These are phyloP conservation scores for Pyrrhoderma lamaoense DNA, from an alignment of 1,284 basidiomycete genomes.

Conservation along the genomic window DNA sequence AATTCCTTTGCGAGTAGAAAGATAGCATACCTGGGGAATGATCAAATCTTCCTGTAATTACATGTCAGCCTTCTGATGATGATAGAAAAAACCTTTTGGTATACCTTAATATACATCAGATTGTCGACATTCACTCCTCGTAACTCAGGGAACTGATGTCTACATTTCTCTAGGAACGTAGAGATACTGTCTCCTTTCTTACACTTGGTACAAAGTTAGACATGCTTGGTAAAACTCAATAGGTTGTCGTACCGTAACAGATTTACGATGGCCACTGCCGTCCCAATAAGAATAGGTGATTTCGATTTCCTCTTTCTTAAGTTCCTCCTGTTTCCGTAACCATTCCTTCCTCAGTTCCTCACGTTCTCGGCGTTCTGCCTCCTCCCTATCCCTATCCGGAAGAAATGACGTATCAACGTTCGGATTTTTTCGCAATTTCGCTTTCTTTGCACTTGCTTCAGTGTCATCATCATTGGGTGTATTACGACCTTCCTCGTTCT, in stretches of 20 bases:
- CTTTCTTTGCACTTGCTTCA: constrained; percentile 52
- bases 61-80: not conserved
- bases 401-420: constrained; percentile 97
- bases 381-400: constrained; percentile 93
- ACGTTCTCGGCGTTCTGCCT: constrained; percentile 79
- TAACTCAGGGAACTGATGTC: constrained; percentile 89
- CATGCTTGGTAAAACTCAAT: not conserved
- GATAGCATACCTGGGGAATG: constrained; percentile 73
- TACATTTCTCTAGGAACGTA: constrained; percentile 86
- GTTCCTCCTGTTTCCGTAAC: constrained; percentile 81
- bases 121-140: constrained; percentile 89
- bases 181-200: constrained; percentile 96
- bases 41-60: constrained; percentile 80
- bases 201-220: constrained; percentile 48
- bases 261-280: constrained; percentile 93
- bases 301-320: constrained; percentile 87
- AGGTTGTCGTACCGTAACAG: constrained; percentile 63
- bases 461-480: constrained; percentile 30
- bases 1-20: constrained; percentile 25
- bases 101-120: constrained; percentile 96
- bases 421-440: constrained; percentile 90
- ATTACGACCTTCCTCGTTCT: constrained; percentile 23
- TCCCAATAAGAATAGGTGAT: constrained; percentile 98
- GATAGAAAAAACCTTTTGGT: constrained; percentile 3
- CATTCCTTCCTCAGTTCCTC: constrained; percentile 89